Conservation (phyloP, 768 basidiomycete genomes). For the Boletus sp. region DNA sequence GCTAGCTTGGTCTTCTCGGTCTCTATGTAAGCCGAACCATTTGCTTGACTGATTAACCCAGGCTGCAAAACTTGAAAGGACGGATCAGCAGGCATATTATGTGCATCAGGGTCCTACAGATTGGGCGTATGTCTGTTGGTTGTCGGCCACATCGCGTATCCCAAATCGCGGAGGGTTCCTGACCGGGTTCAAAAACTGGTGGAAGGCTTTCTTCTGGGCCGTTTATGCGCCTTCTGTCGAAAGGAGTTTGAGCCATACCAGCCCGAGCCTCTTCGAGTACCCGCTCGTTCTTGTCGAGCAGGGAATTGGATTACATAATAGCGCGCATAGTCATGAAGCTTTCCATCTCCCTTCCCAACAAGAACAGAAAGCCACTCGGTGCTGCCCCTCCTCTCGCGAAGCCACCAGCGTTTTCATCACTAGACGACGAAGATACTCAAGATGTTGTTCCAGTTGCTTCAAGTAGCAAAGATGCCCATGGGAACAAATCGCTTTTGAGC, state of each 20-base stretch:
- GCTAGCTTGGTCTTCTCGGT: slow-evolving; percentile 89
- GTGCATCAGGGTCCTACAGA: slow-evolving; percentile 55
- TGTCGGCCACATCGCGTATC: slow-evolving; percentile 47
- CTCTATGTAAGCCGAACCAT: slow-evolving; percentile 97
- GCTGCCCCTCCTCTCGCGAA: slow-evolving; percentile 51
- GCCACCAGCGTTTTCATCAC: slow-evolving; percentile 59
- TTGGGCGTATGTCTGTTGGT: slow-evolving; percentile 70
- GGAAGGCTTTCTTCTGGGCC: slow-evolving; percentile 83
- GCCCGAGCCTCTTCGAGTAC: slow-evolving; percentile 7
- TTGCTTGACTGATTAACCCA: slow-evolving; percentile 88
- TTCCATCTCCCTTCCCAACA: slow-evolving; percentile 72
- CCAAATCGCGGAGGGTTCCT: slow-evolving; percentile 21
- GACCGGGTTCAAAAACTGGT: slow-evolving; percentile 52
- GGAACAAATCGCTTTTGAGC: slow-evolving; percentile 55
- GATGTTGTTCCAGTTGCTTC: slow-evolving; percentile 48
- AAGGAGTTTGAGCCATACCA: slow-evolving; percentile 49
- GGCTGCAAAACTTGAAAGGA: slow-evolving; percentile 71
- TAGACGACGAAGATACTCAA: slow-evolving; percentile 59
- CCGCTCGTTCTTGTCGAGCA: background rate
- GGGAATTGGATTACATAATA: slow-evolving; percentile 20
- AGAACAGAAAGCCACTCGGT: slow-evolving; percentile 54
- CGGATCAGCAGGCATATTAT: slow-evolving; percentile 2
- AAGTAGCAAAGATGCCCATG: slow-evolving; percentile 38
- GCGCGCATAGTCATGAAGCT: slow-evolving; percentile 68
- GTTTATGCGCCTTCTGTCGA: slow-evolving; percentile 86